Conservation (phyloP, 2,329 filamentous ascomycete genomes). For the Stemphylium lycopersici region DNA sequence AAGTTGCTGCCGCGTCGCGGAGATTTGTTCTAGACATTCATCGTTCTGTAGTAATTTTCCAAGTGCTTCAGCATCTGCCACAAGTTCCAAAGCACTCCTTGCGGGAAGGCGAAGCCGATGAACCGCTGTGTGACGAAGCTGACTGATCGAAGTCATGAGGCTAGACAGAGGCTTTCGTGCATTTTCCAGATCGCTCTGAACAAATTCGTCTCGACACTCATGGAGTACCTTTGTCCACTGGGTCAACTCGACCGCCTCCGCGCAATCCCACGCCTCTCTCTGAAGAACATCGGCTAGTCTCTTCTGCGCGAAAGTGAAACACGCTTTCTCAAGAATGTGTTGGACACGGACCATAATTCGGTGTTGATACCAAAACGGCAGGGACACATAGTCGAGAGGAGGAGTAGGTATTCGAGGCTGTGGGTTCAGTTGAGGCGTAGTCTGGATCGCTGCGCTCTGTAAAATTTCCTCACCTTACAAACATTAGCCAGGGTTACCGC, state of each 20-base stretch:
- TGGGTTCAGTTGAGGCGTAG: not conserved
- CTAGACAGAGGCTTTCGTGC: not conserved
- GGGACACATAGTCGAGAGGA: not conserved
- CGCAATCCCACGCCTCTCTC: slow-evolving; percentile 1
- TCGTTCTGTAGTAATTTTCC: not conserved
- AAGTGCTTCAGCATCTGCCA: not conserved
- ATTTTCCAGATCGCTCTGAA: not conserved
- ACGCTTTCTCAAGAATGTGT: not conserved
- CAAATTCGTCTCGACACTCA: not conserved
- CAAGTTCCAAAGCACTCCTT: not conserved
- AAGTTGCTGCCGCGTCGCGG: not conserved
- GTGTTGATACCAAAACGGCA: slow-evolving; percentile 6
- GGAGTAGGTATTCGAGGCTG: not conserved
- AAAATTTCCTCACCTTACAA: not conserved
- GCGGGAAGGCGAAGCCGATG: slow-evolving; percentile 4
- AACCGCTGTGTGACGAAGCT: slow-evolving; percentile 2
- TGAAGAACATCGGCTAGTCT: not conserved
- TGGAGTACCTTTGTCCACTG: not conserved
- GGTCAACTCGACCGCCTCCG: slow-evolving; percentile 1
- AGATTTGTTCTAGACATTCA: not conserved
- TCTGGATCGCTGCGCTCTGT: not conserved
- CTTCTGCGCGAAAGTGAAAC: not conserved
- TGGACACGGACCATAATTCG: not conserved
- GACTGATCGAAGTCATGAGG: not conserved
- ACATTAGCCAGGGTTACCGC: not conserved